Percentiles rank a stretch among this genome's conserved stretches.
Evolutionary conservation across 1,284 basidiomycete genomes (phyloP).

Genomic region (Microbotryum violaceum): DNA sequence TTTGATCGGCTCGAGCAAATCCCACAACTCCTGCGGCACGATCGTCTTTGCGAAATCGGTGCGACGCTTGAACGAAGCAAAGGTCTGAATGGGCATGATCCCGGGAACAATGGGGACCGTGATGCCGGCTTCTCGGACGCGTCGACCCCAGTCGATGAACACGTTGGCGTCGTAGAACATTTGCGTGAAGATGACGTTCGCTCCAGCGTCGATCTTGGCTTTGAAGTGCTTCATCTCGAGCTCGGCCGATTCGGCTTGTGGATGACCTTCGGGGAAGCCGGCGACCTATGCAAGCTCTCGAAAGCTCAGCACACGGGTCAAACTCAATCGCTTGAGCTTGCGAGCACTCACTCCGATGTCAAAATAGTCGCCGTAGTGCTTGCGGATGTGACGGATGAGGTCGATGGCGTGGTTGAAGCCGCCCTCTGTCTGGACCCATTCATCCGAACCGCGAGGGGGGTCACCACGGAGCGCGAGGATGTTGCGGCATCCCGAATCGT

Average conservation of each 20-base stretch:
- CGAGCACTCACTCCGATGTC: conserved; percentile 63
- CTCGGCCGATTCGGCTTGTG: conserved; percentile 59
- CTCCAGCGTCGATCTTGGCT: conserved; percentile 87
- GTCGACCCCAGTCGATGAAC: conserved; percentile 69
- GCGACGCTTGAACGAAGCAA: conserved; percentile 81
- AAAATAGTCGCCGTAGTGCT: conserved; percentile 76
- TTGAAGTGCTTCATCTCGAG: conserved; percentile 72
- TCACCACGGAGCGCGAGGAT: conserved; percentile 91
- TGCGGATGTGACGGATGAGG: conserved; percentile 81
- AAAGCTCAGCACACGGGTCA: not conserved
- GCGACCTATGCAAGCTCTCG: conserved; percentile 34
- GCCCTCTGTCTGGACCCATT: conserved; percentile 78
- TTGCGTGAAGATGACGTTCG: conserved; percentile 93
- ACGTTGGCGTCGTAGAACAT: conserved; percentile 89
- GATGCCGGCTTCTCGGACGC: conserved; percentile 70
- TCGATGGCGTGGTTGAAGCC: conserved; percentile 82
- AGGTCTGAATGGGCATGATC: conserved; percentile 97
- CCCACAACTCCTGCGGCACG: conserved; percentile 63
- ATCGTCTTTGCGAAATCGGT: conserved; percentile 78
- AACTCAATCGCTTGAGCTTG: not conserved
- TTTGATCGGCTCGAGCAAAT: conserved; percentile 67
- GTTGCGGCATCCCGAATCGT: conserved; percentile 74
- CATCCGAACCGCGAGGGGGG: conserved; percentile 84
- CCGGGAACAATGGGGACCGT: conserved; percentile 86
- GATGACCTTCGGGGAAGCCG: conserved; percentile 91